These are phyloP conservation scores for Prunus davidiana DNA, from an alignment of 306 rosid species.

Conservation along the genomic window DNA sequence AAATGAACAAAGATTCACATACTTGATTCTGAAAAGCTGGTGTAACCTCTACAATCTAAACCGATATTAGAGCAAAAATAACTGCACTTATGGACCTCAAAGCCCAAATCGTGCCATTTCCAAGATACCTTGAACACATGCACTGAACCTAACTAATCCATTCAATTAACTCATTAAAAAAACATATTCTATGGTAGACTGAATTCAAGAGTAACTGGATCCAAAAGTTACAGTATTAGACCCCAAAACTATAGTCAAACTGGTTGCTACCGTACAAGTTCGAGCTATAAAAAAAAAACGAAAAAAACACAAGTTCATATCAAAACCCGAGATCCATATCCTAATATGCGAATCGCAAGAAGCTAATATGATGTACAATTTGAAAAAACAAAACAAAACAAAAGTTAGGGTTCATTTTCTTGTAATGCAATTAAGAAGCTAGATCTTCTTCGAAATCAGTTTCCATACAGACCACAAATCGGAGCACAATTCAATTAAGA, in stretches of 20 bases:
- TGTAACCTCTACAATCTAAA: conserved; percentile 11
- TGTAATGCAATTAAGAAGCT: conserved; percentile 1
- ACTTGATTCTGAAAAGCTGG: conserved; percentile 1
- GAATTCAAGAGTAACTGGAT: conserved; percentile 1
- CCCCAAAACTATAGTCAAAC: not conserved
- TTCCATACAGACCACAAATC: not conserved
- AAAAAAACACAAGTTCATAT: not conserved
- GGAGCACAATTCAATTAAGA: not conserved
- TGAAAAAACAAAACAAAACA: not conserved
- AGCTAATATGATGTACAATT: not conserved
- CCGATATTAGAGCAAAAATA: not conserved
- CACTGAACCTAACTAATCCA: conserved; percentile 1
- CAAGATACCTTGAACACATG: not conserved
- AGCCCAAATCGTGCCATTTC: not conserved
- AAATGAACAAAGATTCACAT: not conserved
- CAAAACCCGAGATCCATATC: conserved; percentile 31
- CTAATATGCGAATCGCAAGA: conserved; percentile 3
- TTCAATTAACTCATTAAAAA: not conserved
- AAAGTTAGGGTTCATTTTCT: conserved; percentile 12
- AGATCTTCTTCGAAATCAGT: not conserved
- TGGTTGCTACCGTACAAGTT: not conserved
- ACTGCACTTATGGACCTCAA: not conserved
- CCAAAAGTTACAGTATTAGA: not conserved
- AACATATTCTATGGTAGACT: not conserved
- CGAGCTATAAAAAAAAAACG: not conserved